These are phyloP conservation scores for Curvularia spicifera DNA, from an alignment of 2,329 filamentous ascomycete species.

Conservation along the genomic window DNA sequence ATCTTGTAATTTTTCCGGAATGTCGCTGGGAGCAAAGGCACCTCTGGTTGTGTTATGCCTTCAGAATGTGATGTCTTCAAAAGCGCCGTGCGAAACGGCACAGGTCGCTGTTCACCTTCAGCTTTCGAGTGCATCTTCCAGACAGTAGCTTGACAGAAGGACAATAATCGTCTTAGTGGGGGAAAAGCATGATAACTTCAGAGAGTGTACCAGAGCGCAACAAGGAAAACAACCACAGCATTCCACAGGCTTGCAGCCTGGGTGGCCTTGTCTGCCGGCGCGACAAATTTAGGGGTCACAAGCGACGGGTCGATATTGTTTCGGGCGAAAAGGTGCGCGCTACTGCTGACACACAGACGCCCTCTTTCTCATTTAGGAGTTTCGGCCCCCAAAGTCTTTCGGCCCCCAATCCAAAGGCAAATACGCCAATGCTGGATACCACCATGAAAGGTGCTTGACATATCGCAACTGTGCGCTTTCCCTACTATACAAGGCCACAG, in stretches of 20 bases:
- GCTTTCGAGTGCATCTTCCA: background rate
- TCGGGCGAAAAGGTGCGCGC: background rate
- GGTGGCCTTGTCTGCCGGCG: background rate
- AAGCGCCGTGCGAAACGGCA: conserved; percentile 21
- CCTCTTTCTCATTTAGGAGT: conserved; percentile 8
- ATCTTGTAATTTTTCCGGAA: conserved; percentile 26
- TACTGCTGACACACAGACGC: conserved; percentile 1
- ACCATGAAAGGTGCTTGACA: background rate
- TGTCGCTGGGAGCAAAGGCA: conserved; percentile 25
- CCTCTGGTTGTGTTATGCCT: conserved; percentile 1
- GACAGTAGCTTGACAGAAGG: background rate
- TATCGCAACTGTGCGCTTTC: too few relatives aligned
- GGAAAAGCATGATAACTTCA: background rate
- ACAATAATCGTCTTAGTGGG: background rate
- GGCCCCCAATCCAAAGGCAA: conserved; percentile 4
- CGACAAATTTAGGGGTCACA: background rate
- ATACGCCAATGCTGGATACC: background rate
- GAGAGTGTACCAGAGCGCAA: background rate
- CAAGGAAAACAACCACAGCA: background rate
- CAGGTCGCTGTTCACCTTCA: background rate
- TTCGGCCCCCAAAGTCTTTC: conserved; percentile 16
- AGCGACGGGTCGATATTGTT: background rate
- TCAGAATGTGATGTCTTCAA: conserved; percentile 8
- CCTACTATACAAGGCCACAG: background rate
- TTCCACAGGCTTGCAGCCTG: background rate